Percentiles rank a stretch among this genome's conserved stretches.
Evolutionary conservation across 2,329 filamentous ascomycete genomes (phyloP).

Genomic region (Cladosporium sp.): DNA sequence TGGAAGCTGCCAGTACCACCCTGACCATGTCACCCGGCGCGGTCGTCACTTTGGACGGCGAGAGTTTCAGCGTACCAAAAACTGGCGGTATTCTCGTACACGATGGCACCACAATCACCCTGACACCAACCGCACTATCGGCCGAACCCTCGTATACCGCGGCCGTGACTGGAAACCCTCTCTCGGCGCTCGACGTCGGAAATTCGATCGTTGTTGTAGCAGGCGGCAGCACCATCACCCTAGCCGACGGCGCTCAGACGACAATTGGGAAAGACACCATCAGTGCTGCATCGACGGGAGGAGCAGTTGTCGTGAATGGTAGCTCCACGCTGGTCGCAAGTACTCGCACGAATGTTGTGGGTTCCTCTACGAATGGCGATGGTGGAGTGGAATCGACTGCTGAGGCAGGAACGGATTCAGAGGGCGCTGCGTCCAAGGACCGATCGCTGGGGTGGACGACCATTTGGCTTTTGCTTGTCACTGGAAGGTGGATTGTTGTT

Average conservation of each 20-base stretch:
- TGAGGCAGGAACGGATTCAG: neutral
- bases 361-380: neutral
- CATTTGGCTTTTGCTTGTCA: neutral
- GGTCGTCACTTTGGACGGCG: neutral
- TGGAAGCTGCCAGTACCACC: neutral
- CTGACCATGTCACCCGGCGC: neutral
- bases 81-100: neutral
- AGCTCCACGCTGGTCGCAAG: neutral
- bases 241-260: slow-evolving; percentile 6
- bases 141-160: neutral
- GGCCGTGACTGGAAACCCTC: neutral
- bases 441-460: neutral
- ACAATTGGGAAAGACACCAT: neutral
- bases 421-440: neutral
- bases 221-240: neutral
- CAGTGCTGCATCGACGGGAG: slow-evolving; percentile 4
- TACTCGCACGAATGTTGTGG: neutral
- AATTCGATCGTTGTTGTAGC: neutral
- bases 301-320: neutral
- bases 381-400: neutral
- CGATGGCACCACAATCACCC: slow-evolving; percentile 1
- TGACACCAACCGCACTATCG: neutral
- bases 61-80: neutral
- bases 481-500: neutral
- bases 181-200: neutral